Base-by-base conservation (phyloP, 768 basidiomycete species). In the Solioccasus polychromus region DNA sequence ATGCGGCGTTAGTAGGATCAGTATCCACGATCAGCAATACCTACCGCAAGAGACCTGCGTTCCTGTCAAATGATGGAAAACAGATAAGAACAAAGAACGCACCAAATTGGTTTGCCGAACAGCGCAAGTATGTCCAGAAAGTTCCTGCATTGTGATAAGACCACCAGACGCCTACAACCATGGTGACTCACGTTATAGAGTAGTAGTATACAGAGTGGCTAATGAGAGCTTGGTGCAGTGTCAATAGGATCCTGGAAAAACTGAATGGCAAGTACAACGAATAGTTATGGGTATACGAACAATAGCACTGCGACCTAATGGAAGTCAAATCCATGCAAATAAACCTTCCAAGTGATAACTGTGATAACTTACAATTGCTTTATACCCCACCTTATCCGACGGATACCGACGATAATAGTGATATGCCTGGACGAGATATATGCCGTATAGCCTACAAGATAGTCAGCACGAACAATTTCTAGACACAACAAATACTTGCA, bases 321-420 rank as follows among this genome's bases (percentile, higher is more conserved):
- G 2, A 26, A 36, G n/a, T 37, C 18, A 44, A 29, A 35, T 2
- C 36, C 10, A 9, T 5, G 29, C 19, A 14, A 48, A 6, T n/a
- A n/a, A n/a, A n/a, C n/a, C n/a, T n/a, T n/a, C n/a, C n/a, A n/a
- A n/a, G n/a, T n/a, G n/a, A n/a, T n/a, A n/a, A n/a, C n/a, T n/a
- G n/a, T n/a, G n/a, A n/a, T n/a, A 44, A 70, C 80, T 60, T 55
- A 83, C 82, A 47, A 76, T 52, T 40, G 60, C 44, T 60, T 80
- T 83, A 58, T 79, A 78, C 19, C 70, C 57, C 14, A 54, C 24
- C 44, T 71, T 74, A 62, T 85, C 83, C 26, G 68, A 67, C 46
- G 75, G 75, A 63, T 78, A 85, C 37, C 71, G 69, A 48, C 65
- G 63, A 58, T 78, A 79, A 52, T 85, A 85, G 23, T 68, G 67